These are phyloP conservation scores for Euphorbia tirucalli DNA, from an alignment of 345 rosid species.

Conservation along the genomic window DNA sequence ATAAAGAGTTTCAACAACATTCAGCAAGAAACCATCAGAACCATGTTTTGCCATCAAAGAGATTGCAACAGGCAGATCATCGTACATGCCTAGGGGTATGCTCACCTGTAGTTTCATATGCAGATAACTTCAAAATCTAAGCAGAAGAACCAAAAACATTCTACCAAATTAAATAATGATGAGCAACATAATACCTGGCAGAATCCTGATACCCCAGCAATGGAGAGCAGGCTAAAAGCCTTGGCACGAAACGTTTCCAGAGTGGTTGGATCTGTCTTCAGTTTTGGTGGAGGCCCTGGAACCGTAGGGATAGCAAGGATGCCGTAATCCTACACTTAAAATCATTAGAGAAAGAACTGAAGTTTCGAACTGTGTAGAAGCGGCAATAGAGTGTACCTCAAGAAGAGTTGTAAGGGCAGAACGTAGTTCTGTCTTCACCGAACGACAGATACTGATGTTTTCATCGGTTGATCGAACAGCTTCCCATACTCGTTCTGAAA, in stretches of 20 bases:
- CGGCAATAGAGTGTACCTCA: constrained; percentile 48
- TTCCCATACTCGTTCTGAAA: constrained; percentile 58
- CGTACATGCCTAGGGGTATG: constrained; percentile 58
- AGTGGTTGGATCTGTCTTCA: constrained; percentile 47
- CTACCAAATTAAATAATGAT: neutral
- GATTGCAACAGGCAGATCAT: constrained; percentile 56
- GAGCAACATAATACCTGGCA: constrained; percentile 58
- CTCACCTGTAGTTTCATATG: constrained; percentile 47
- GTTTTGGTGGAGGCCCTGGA: constrained; percentile 80
- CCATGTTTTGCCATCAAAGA: constrained; percentile 74
- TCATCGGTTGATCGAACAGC: constrained; percentile 55
- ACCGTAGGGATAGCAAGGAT: constrained; percentile 76
- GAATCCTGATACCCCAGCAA: constrained; percentile 80
- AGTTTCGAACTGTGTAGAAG: neutral
- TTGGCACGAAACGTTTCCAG: constrained; percentile 50
- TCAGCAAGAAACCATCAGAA: constrained; percentile 68
- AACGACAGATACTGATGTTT: constrained; percentile 40
- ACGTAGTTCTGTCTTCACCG: constrained; percentile 47
- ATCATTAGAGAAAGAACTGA: neutral
- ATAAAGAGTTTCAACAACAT: constrained; percentile 54
- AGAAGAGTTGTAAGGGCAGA: constrained; percentile 63
- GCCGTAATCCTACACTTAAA: constrained; percentile 46
- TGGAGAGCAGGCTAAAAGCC: constrained; percentile 71
- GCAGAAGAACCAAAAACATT: neutral
- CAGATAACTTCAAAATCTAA: neutral